Evolutionary conservation across 176 grass and related monocot genomes (phyloP), one percentile per base, ranked within the genome.

Genomic region (Triticum aestivum): DNA sequence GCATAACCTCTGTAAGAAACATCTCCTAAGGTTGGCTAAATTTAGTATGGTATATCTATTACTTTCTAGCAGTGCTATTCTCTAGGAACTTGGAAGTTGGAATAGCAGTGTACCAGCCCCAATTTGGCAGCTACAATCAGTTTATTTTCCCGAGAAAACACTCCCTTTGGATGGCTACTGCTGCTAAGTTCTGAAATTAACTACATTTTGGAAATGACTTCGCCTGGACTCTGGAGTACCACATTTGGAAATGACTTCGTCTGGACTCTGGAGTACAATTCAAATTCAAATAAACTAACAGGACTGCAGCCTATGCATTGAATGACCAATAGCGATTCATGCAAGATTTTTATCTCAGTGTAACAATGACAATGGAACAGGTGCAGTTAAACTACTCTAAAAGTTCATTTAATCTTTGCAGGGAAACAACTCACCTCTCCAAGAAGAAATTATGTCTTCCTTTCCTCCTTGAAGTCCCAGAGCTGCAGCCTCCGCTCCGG

Each of bases 401-500:
- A 59, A 21, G 2, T 21, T 21, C 9, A 21, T 58, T 59, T 59
- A 20, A 8, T 59, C 8, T 59, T 59, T 20, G 11, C 3, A 45
- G 23, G 11, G 2, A 81, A 64, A 71, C 1, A 18, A 64, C 9
- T 58, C 62, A 70, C 84, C 88, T 86, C 89, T 87, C 61, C 11
- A 64, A 77, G 18, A 56, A 76, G n/a, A 35, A 65, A 34, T 58
- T 82, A 81, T 63, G 61, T 56, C 64, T 82, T 85, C 42, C 86
- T 18, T 56, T 91, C 86, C 86, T 84, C 64, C 82, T 91, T 88
- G 86, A 91, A 91, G 54, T 91, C 70, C 90, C 90, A 91, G 78
- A 91, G 63, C 86, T 91, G 86, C 77, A 88, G 32, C 82, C 86
- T 80, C 26, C 52, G 61, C 39, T 85, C 89, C 9, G 62, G 63